A percentile compares a stretch with the other conserved stretches of the same genome.
These are phyloP conservation scores for Davidsoniella australis DNA, from an alignment of 2,329 filamentous ascomycete species.

Conservation along the genomic window DNA sequence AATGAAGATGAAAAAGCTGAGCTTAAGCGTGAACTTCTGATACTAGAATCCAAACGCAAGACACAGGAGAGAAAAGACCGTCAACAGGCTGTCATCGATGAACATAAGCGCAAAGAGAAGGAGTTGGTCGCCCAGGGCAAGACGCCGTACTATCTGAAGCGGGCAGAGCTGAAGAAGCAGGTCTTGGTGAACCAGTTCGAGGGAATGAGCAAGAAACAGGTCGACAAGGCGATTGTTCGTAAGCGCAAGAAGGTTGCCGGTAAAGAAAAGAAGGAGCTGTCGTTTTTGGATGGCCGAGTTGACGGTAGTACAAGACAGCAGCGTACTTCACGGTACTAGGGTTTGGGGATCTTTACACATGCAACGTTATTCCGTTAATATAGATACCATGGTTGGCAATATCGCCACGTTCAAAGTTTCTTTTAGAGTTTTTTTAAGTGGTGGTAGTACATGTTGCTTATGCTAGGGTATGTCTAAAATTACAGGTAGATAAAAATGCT, in stretches of 20 bases:
- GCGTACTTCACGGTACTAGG: too few relatives aligned
- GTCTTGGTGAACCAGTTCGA: constrained; percentile 64
- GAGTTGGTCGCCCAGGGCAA: constrained; percentile 76
- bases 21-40: constrained; percentile 56
- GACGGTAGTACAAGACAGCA: constrained; percentile 6
- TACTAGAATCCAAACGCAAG: constrained; percentile 64
- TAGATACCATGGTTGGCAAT: too few relatives aligned
- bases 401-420: too few relatives aligned
- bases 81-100: constrained; percentile 49
- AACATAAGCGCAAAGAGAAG: constrained; percentile 70
- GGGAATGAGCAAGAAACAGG: constrained; percentile 68
- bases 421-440: not conserved
- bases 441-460: not conserved
- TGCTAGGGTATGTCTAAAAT: too few relatives aligned
- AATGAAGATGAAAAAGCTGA: constrained; percentile 46
- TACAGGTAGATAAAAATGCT: not conserved
- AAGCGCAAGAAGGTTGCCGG: constrained; percentile 75
- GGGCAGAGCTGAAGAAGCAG: constrained; percentile 77
- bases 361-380: too few relatives aligned
- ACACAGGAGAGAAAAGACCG: constrained; percentile 52
- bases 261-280: constrained; percentile 68
- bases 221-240: constrained; percentile 70
- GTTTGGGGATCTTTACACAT: too few relatives aligned
- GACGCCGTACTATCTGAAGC: constrained; percentile 85
- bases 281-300: constrained; percentile 20